These are phyloP conservation scores for Suillus brevipes DNA, from an alignment of 768 basidiomycete species.

Conservation along the genomic window DNA sequence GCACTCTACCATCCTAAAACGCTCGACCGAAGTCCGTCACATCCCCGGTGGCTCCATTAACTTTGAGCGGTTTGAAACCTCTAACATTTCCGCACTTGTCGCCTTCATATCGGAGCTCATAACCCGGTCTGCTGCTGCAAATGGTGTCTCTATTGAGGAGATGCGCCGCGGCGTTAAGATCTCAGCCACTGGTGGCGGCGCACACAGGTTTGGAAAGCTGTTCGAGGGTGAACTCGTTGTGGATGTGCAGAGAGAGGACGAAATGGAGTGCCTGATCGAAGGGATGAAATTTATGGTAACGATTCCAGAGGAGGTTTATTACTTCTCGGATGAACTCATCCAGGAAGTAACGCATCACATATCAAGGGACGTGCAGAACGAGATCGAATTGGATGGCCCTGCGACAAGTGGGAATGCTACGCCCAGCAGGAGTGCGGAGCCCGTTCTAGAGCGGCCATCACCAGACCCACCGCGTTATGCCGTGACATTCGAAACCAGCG, in stretches of 20 bases:
- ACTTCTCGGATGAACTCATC: constrained; percentile 97
- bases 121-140: constrained; percentile 77
- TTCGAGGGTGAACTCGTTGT: constrained; percentile 75
- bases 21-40: constrained; percentile 58
- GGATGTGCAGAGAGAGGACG: constrained; percentile 89
- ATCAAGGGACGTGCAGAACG: constrained; percentile 11
- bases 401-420: constrained; percentile 8
- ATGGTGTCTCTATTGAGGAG: constrained; percentile 83
- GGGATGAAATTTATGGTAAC: constrained; percentile 94
- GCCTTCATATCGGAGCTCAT: constrained; percentile 87
- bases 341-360: constrained; percentile 51
- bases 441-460: constrained; percentile 74
- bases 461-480: constrained; percentile 88
- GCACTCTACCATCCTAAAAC: constrained; percentile 66
- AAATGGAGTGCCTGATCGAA: constrained; percentile 98
- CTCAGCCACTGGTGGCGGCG: constrained; percentile 97
- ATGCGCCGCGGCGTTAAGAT: constrained; percentile 95
- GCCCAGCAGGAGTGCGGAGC: constrained; percentile 13
- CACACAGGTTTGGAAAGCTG: constrained; percentile 88
- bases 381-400: constrained; percentile 4
- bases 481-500: constrained; percentile 80
- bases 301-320: constrained; percentile 97
- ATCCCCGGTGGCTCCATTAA: constrained; percentile 97
- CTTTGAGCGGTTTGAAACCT: constrained; percentile 96
- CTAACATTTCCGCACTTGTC: constrained; percentile 81